Evolutionary conservation across 2,329 filamentous ascomycete genomes (phyloP).

Genomic region (Gnomoniopsis sp.): DNA sequence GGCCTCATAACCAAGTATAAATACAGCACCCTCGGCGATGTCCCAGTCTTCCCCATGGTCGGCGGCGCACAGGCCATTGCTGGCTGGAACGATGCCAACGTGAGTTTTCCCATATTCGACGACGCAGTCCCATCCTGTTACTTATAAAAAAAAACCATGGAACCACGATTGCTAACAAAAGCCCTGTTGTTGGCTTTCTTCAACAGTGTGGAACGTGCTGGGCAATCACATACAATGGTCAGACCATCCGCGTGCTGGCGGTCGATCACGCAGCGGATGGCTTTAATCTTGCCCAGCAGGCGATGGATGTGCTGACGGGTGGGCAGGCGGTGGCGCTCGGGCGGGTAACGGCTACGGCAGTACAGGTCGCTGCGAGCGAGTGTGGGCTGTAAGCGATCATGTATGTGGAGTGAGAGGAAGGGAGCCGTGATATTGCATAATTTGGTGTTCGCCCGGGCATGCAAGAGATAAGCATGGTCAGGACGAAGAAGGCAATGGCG

Average conservation of each 20-base stretch:
- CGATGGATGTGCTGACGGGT: slow-evolving; percentile 54
- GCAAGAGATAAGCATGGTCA: too few species aligned
- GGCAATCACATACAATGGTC: slow-evolving; percentile 48
- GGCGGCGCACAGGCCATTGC: slow-evolving; percentile 50
- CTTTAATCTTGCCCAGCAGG: slow-evolving; percentile 55
- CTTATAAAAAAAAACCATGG: slow-evolving; percentile 11
- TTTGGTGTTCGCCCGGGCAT: too few species aligned
- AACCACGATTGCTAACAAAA: not conserved
- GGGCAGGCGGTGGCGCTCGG: slow-evolving; percentile 48
- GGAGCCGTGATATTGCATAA: too few species aligned
- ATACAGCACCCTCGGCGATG: slow-evolving; percentile 52
- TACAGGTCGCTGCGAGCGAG: slow-evolving; percentile 37
- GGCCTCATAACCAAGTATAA: slow-evolving; percentile 61
- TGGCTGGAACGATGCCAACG: slow-evolving; percentile 51
- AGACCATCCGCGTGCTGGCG: slow-evolving; percentile 51
- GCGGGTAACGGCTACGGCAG: slow-evolving; percentile 46
- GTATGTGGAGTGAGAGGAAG: too few species aligned
- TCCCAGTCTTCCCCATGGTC: slow-evolving; percentile 52
- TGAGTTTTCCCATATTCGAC: slow-evolving; percentile 21
- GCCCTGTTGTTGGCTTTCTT: not conserved
- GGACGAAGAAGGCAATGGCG: too few species aligned
- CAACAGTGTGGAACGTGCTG: slow-evolving; percentile 59
- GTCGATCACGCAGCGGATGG: slow-evolving; percentile 48
- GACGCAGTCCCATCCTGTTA: not conserved
- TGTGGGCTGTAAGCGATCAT: slow-evolving; percentile 34